Percentiles rank a stretch among this genome's conserved stretches.
These are phyloP conservation scores for Talaromyces ruber DNA, from an alignment of 495 filamentous ascomycete genomes.

Conservation along the genomic window DNA sequence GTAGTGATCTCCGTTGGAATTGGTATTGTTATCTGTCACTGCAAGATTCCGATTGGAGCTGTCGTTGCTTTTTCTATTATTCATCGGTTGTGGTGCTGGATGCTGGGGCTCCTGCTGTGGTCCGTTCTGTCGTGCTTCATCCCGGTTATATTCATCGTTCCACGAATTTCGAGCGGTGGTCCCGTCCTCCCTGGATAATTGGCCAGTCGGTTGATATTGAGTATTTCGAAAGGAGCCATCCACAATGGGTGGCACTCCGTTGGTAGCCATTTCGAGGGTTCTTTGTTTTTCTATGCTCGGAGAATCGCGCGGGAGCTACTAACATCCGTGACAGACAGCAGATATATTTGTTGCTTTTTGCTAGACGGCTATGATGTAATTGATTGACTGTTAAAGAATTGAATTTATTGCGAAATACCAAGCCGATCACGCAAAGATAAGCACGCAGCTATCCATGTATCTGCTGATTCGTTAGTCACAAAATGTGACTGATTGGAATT, in stretches of 20 bases:
- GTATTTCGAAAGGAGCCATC: not conserved
- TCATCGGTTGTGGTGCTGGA: not conserved
- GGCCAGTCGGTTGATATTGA: not conserved
- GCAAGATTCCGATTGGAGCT: slow-evolving; percentile 7
- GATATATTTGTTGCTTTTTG: not conserved
- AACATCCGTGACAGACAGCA: not conserved
- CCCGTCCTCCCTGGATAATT: not conserved
- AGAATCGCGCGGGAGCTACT: not conserved
- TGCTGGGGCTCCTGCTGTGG: not conserved
- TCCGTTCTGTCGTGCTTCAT: not conserved
- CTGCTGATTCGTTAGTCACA: not conserved
- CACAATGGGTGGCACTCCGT: not conserved
- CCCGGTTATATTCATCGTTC: slow-evolving; percentile 7
- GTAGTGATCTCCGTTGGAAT: not conserved
- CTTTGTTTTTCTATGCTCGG: not conserved
- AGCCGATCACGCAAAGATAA: not conserved
- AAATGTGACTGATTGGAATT: not conserved
- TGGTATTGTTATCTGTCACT: not conserved
- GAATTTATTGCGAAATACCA: not conserved
- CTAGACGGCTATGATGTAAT: not conserved
- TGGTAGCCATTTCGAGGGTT: not conserved
- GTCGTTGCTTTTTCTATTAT: slow-evolving; percentile 2
- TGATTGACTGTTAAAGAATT: not conserved
- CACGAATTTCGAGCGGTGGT: slow-evolving; percentile 19
- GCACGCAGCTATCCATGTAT: not conserved